Conservation (phyloP, 2,329 filamentous ascomycete genomes). For the Paecilomyces dactylethromorphus region DNA sequence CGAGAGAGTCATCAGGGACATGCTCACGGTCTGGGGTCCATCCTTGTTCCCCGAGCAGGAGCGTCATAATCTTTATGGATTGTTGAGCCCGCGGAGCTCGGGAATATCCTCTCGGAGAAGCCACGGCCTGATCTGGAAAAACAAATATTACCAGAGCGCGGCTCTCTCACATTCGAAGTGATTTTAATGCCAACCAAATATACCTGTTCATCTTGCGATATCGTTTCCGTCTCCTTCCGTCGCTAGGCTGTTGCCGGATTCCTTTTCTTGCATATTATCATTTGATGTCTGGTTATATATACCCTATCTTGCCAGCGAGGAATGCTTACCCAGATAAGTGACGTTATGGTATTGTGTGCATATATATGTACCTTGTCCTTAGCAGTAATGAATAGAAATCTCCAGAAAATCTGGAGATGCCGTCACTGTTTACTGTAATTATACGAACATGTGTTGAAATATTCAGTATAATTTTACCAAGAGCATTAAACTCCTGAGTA, state of each 20-base stretch:
- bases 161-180: neutral
- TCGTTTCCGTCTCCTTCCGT: neutral
- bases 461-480: no score
- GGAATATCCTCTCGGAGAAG: constrained; percentile 7
- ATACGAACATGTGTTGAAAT: no score
- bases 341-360: neutral
- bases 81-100: constrained; percentile 17
- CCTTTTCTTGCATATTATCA: neutral
- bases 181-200: neutral
- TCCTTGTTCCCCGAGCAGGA: constrained; percentile 21
- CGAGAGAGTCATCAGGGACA: constrained; percentile 23
- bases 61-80: constrained; percentile 9
- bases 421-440: neutral
- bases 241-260: neutral
- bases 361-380: neutral
- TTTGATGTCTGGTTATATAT: neutral
- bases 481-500: neutral
- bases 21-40: constrained; percentile 28
- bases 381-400: neutral
- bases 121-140: neutral
- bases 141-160: neutral
- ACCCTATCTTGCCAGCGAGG: neutral
- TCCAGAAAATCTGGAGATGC: neutral
- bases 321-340: neutral
- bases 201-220: neutral